phyloP scores from a whole-genome alignment of 225 moss, liverwort and hornwort species.

The Pleurozium schreberi region DNA sequence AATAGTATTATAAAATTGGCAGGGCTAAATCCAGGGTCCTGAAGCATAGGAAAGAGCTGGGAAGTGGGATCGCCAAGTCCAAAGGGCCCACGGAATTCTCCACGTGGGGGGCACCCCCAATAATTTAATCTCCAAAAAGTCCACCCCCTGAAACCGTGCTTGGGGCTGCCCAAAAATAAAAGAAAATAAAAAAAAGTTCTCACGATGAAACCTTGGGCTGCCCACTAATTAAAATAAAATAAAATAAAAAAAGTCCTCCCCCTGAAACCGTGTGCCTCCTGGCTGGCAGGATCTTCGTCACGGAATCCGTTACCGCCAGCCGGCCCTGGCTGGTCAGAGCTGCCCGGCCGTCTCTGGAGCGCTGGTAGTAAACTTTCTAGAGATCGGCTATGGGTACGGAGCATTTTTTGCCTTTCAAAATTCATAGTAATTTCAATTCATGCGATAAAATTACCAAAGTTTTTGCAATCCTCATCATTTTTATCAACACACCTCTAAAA shows the following conservation, averaged over 20 bases:
- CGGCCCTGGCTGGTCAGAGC: background rate
- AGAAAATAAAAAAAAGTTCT: no score
- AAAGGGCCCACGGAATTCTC: background rate
- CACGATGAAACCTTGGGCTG: background rate
- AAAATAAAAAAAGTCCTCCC: background rate
- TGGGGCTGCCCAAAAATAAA: background rate
- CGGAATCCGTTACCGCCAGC: background rate
- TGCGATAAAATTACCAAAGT: no score
- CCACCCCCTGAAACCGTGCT: background rate
- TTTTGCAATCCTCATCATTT: no score
- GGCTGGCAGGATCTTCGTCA: background rate
- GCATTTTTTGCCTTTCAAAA: no score
- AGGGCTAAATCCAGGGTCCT: background rate
- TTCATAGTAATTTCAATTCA: no score
- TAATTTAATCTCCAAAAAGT: background rate
- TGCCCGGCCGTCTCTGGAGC: background rate
- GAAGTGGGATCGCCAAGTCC: background rate
- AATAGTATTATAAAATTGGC: background rate
- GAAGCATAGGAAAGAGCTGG: background rate
- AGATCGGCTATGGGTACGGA: no score
- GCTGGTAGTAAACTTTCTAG: background rate
- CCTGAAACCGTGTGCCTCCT: background rate
- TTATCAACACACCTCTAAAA: no score
- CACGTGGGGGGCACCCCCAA: background rate
- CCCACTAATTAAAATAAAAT: no score